Evolutionary conservation across 306 rosid species (phyloP), one percentile per base, ranked within the genome.

Genomic region (Gleditsia sinensis): DNA sequence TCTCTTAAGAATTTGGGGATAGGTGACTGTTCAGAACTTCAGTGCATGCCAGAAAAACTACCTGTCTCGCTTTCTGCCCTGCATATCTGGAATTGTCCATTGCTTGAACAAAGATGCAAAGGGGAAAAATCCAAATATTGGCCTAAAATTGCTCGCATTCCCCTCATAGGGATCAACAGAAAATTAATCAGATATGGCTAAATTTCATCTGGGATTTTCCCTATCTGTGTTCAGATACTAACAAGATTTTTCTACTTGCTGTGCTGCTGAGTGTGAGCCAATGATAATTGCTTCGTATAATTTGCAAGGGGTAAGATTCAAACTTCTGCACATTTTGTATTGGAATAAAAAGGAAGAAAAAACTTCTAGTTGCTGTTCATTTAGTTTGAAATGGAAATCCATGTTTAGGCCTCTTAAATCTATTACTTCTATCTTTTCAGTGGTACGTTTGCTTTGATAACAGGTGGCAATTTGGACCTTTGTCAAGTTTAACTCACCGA

Each of bases 21-120:
- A 21, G 40, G 67, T 37, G 42, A 51, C 3, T 78, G 82, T 42
- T 32, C 51, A 53, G 50, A 64, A 69, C 78, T 71, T 16, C 23
- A 54, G 28, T 54, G 14, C 32, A 54, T 71, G 66, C 75, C 74
- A 0, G 73, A 28, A 42, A 69, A 70, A 24, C 51, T 71, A 0
- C 78, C 69, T 6, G 9, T 43, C 30, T 71, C 78, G 9, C 77
- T 78, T 30, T 71, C 77, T 62, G 24, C 48, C 32, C 66, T 78
- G 0, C 57, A 24, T 13, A 63, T 71, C 14, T 40, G 54, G 27
- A 23, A 55, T 9, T 78, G 78, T 45, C 74, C 69, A 21, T 54
- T 64, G 61, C 68, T 71, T 17, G 51, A 28, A 19, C 39, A 42
- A 57, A 27, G 67, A 40, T 57, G 67, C 55, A 59, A 57, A 3